A percentile compares a stretch with the other conserved stretches of the same genome.
Evolutionary conservation across 495 filamentous ascomycete species (phyloP).

Genomic region (Cercophora sp.): DNA sequence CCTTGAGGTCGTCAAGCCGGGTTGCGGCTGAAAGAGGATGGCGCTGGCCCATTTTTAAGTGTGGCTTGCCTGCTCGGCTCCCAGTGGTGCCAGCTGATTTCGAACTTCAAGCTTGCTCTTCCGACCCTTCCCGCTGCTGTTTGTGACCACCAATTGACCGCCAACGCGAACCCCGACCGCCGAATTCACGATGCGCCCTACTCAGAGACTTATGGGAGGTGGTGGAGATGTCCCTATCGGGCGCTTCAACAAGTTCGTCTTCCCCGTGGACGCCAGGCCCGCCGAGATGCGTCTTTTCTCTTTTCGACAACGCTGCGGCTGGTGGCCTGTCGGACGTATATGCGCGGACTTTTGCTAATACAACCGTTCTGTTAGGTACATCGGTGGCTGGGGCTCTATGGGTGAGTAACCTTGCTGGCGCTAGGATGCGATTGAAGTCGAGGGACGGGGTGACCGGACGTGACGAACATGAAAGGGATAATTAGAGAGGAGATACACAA

Average conservation of each 20-base stretch:
- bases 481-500: too few species aligned
- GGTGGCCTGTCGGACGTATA: too few species aligned
- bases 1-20: background rate
- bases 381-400: constrained; percentile 81
- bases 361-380: constrained; percentile 56
- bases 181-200: constrained; percentile 59
- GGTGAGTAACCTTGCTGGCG: constrained; percentile 55
- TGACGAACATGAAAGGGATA: too few species aligned
- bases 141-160: constrained; percentile 28
- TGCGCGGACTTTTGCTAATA: constrained; percentile 22
- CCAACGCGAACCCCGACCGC: constrained; percentile 21
- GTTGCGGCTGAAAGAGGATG: constrained; percentile 11
- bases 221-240: constrained; percentile 57
- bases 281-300: constrained; percentile 17
- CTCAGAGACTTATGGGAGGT: constrained; percentile 46
- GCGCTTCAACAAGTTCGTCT: constrained; percentile 68
- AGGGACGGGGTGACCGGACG: too few species aligned
- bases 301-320: too few species aligned
- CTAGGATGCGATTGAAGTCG: too few species aligned
- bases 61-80: constrained; percentile 26
- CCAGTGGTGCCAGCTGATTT: constrained; percentile 35
- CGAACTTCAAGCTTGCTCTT: constrained; percentile 23
- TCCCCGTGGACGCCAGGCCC: constrained; percentile 8
- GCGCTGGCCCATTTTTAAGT: constrained; percentile 38
- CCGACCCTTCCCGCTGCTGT: constrained; percentile 14